Percentiles rank a stretch among this genome's conserved stretches.
Evolutionary conservation across 768 basidiomycete genomes (phyloP).

Genomic region (Panellus pusillus): DNA sequence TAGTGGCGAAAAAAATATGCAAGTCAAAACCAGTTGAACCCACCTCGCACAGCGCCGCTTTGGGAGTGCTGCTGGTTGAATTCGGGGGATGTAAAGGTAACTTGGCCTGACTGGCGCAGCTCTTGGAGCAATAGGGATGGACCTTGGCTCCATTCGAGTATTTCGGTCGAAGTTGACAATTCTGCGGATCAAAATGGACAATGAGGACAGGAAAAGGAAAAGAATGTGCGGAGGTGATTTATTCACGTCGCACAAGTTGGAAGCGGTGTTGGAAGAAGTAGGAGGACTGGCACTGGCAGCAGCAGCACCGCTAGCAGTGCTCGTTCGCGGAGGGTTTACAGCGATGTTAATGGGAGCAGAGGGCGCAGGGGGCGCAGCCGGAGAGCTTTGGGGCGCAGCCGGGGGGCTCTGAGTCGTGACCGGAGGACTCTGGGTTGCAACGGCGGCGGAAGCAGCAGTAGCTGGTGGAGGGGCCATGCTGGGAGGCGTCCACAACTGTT

Average conservation of each 20-base stretch:
- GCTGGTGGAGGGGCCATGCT: slow-evolving; percentile 22
- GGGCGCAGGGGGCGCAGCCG: slow-evolving; percentile 12
- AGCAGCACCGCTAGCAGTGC: slow-evolving; percentile 25
- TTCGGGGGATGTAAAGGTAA: slow-evolving; percentile 19
- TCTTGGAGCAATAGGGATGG: slow-evolving; percentile 60
- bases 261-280: slow-evolving; percentile 25
- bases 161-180: slow-evolving; percentile 57
- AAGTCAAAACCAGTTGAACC: slow-evolving; percentile 17
- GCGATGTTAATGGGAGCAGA: slow-evolving; percentile 34
- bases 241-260: slow-evolving; percentile 51
- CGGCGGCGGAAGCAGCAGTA: slow-evolving; percentile 28
- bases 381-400: too few species aligned
- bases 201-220: background rate
- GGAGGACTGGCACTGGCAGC: slow-evolving; percentile 27
- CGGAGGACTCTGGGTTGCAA: slow-evolving; percentile 23
- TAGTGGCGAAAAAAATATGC: slow-evolving; percentile 6
- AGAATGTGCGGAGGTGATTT: background rate
- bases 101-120: slow-evolving; percentile 51
- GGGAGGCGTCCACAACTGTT: slow-evolving; percentile 30
- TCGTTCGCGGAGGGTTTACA: slow-evolving; percentile 26
- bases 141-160: slow-evolving; percentile 55
- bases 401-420: slow-evolving; percentile 20
- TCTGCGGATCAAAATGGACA: slow-evolving; percentile 32
- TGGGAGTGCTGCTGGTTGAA: slow-evolving; percentile 24
- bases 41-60: slow-evolving; percentile 52